Percentiles rank a stretch among this genome's conserved stretches.
phyloP scores from a whole-genome alignment of 352 stramenopile species.

The Pythium scleroteichum region DNA sequence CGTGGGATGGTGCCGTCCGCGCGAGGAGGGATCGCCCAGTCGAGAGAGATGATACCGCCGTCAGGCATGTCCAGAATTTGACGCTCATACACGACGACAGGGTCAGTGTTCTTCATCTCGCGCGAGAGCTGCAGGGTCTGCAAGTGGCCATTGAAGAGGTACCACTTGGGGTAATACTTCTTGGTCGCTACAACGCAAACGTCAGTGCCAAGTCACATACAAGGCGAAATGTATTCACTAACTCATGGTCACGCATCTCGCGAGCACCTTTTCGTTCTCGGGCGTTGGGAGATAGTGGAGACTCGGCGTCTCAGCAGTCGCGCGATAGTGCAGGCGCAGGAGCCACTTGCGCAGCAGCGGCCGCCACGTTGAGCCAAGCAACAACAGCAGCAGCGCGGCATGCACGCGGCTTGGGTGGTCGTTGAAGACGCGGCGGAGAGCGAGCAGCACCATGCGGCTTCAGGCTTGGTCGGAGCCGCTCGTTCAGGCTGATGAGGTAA shows the following conservation, averaged over 20 bases:
- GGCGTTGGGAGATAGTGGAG: conserved; percentile 41
- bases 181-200: conserved; percentile 1
- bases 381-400: conserved; percentile 10
- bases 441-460: neutral
- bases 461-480: conserved; percentile 2
- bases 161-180: conserved; percentile 63
- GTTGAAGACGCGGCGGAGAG: neutral
- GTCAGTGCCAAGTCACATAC: too few relatives aligned
- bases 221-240: conserved; percentile 9
- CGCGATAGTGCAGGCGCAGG: conserved; percentile 34
- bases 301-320: conserved; percentile 43
- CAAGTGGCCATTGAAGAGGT: conserved; percentile 67
- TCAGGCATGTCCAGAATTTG: conserved; percentile 64
- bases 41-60: conserved; percentile 66
- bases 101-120: conserved; percentile 42
- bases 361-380: conserved; percentile 21
- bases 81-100: conserved; percentile 52
- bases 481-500: conserved; percentile 7
- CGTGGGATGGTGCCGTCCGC: conserved; percentile 20
- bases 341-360: conserved; percentile 15
- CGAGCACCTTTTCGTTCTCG: conserved; percentile 40
- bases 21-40: conserved; percentile 60
- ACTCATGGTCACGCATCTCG: conserved; percentile 49
- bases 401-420: conserved; percentile 9
- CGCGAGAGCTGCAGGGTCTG: conserved; percentile 57